These are phyloP conservation scores for Boletellus deceptivus DNA, from an alignment of 1,284 basidiomycete species.

Conservation along the genomic window DNA sequence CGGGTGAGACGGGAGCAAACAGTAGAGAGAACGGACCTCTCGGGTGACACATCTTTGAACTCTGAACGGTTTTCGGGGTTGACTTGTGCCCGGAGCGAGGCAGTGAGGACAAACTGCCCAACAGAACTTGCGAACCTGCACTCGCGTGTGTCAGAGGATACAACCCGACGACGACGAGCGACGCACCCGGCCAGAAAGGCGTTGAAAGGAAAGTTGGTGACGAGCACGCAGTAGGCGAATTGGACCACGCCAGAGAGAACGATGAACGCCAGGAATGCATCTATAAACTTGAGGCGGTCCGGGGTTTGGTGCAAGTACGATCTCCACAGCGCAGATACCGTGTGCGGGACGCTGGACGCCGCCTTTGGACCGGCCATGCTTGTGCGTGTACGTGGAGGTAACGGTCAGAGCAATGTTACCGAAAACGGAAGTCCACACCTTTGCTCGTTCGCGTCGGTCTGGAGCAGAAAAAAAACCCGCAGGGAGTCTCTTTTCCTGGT, in stretches of 20 bases:
- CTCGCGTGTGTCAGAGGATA: background rate
- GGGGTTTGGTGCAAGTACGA: slow-evolving; percentile 81
- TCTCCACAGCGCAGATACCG: slow-evolving; percentile 65
- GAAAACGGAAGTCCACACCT: slow-evolving; percentile 12
- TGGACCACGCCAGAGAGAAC: slow-evolving; percentile 89
- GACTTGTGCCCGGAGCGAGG: slow-evolving; percentile 89
- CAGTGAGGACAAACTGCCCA: slow-evolving; percentile 95
- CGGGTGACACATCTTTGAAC: slow-evolving; percentile 92
- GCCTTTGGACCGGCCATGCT: slow-evolving; percentile 38
- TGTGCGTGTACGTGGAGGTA: slow-evolving; percentile 25
- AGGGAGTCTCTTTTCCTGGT: background rate
- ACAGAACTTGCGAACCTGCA: slow-evolving; percentile 88
- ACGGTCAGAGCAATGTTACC: slow-evolving; percentile 1
- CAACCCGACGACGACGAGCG: background rate
- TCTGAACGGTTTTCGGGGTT: slow-evolving; percentile 80
- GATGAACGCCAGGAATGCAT: slow-evolving; percentile 90
- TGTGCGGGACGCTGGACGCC: slow-evolving; percentile 33
- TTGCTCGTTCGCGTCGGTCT: background rate
- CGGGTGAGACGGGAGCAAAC: background rate
- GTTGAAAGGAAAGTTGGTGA: slow-evolving; percentile 96
- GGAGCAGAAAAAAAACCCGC: background rate
- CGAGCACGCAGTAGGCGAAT: slow-evolving; percentile 87
- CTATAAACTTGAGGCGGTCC: slow-evolving; percentile 88
- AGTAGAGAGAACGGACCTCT: slow-evolving; percentile 59
- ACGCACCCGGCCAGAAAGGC: slow-evolving; percentile 93